Evolutionary conservation across 208 protist species (phyloP).

Genomic region (Endotrypanum monterogeii): DNA sequence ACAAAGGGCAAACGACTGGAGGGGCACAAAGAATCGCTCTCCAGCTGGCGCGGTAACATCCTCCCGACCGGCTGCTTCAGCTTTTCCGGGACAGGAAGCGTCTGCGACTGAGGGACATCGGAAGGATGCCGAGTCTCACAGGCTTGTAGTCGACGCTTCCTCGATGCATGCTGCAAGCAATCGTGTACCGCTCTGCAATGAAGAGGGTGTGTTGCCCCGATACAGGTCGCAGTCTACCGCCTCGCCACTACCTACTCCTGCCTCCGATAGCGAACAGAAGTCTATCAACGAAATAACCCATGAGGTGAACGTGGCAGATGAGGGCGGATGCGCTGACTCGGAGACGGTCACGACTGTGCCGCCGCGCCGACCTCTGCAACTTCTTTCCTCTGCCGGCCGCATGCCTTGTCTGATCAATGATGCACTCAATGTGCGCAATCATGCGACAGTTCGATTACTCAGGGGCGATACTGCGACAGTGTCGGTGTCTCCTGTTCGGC

Average conservation of each 20-base stretch:
- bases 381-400: slow-evolving; percentile 20
- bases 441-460: slow-evolving; percentile 19
- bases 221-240: not conserved
- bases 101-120: not conserved
- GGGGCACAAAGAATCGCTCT: slow-evolving; percentile 18
- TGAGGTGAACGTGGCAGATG: not conserved
- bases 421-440: slow-evolving; percentile 25
- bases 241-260: not conserved
- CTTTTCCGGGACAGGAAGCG: not conserved
- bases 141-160: not conserved
- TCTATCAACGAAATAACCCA: not conserved
- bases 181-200: not conserved
- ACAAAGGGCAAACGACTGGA: slow-evolving; percentile 34
- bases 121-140: not conserved
- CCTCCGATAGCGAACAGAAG: not conserved
- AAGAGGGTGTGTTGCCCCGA: not conserved
- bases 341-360: not conserved
- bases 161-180: not conserved
- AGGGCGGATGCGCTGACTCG: not conserved
- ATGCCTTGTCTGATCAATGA: slow-evolving; percentile 24
- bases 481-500: not conserved
- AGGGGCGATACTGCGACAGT: not conserved
- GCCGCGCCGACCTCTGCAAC: not conserved
- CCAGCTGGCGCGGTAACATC: not conserved
- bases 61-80: not conserved